Conservation (phyloP, 2,329 filamentous ascomycete species). For the Penicillium expansum region DNA sequence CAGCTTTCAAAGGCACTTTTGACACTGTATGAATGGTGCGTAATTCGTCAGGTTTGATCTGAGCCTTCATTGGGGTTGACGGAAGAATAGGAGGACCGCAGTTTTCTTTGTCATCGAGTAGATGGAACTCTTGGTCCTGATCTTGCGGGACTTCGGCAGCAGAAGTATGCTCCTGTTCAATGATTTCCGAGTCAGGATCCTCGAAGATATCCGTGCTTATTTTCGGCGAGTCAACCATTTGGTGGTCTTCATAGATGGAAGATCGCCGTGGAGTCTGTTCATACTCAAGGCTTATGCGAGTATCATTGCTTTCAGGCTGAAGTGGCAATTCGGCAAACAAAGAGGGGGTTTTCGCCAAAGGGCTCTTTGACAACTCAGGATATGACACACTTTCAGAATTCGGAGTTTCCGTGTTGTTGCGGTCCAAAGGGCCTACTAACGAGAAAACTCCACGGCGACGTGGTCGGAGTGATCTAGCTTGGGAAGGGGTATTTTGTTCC, state of each 20-base stretch:
- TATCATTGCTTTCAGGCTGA: conserved; percentile 8
- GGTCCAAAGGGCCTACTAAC: conserved; percentile 27
- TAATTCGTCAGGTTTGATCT: conserved; percentile 44
- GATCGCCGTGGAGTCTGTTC: conserved; percentile 7
- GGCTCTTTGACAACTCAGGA: conserved; percentile 20
- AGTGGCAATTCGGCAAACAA: conserved; percentile 17
- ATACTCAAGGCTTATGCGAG: conserved; percentile 15
- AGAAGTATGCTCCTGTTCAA: background rate
- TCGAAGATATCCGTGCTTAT: conserved; percentile 23
- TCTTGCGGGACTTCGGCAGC: conserved; percentile 2
- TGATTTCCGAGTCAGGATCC: conserved; percentile 14
- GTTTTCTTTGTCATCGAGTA: conserved; percentile 33
- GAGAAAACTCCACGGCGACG: conserved; percentile 39
- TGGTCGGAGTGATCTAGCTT: conserved; percentile 26
- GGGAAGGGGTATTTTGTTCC: conserved; percentile 59
- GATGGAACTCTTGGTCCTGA: conserved; percentile 9
- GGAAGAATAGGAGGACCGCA: conserved; percentile 35
- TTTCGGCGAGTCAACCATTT: conserved; percentile 10
- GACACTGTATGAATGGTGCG: conserved; percentile 68
- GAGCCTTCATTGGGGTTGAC: conserved; percentile 55
- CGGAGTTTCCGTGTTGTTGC: conserved; percentile 1
- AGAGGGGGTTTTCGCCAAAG: conserved; percentile 20
- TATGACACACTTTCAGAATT: conserved; percentile 20
- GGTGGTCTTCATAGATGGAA: conserved; percentile 8
- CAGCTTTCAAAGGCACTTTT: conserved; percentile 71